Percentiles rank a stretch among this genome's conserved stretches.
phyloP scores from a whole-genome alignment of 805 yeast species.

The Pichia cephalocereana region DNA sequence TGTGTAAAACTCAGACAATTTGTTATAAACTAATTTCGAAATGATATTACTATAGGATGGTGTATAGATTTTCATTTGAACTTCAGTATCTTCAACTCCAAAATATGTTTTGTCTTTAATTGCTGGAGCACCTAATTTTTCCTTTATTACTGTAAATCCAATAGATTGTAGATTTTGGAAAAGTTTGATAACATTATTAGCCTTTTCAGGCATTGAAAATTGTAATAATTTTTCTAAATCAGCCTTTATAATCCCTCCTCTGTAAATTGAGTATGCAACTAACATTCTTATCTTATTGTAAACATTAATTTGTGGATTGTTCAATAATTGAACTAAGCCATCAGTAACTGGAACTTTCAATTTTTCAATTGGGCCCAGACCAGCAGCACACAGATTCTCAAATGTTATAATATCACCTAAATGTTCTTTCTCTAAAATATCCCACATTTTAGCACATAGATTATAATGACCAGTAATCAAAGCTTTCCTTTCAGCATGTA shows the following conservation, averaged over 20 bases:
- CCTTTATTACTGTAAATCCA: constrained; percentile 29
- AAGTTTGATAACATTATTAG: constrained; percentile 37
- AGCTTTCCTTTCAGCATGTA: constrained; percentile 17
- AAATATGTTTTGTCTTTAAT: constrained; percentile 44
- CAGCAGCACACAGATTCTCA: constrained; percentile 75
- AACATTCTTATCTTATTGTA: constrained; percentile 67
- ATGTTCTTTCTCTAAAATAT: constrained; percentile 35
- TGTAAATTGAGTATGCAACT: constrained; percentile 62
- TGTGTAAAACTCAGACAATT: constrained; percentile 21
- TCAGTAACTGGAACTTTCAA: constrained; percentile 46
- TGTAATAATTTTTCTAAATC: constrained; percentile 65
- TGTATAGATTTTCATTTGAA: constrained; percentile 18
- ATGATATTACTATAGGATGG: constrained; percentile 23
- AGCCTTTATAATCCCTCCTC: constrained; percentile 70
- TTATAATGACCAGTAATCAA: constrained; percentile 22
- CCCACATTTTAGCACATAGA: constrained; percentile 48
- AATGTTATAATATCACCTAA: constrained; percentile 58
- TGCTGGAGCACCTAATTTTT: constrained; percentile 31
- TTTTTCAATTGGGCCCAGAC: constrained; percentile 55
- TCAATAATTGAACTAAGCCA: constrained; percentile 47
- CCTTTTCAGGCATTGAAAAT: constrained; percentile 33
- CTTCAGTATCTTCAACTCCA: constrained; percentile 29
- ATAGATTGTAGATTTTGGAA: constrained; percentile 46
- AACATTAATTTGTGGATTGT: constrained; percentile 37
- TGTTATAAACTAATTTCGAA: constrained; percentile 18